Conservation (phyloP, 768 basidiomycete species). For the Pleurotus djamor region DNA sequence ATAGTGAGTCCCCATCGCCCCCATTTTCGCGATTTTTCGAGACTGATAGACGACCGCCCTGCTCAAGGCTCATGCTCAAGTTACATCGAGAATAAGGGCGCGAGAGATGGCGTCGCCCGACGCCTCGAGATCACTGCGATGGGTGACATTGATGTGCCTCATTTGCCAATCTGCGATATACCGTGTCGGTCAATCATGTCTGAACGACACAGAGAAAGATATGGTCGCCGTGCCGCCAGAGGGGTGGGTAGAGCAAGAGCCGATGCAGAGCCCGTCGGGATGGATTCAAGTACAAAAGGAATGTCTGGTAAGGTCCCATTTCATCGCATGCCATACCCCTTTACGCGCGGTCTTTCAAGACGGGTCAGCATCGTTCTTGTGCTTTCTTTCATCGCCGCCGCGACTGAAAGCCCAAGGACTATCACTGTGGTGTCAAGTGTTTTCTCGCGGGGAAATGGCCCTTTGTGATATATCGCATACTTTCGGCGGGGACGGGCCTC, state of each 20-base stretch:
- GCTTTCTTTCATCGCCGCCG: not conserved
- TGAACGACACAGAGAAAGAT: slow-evolving; percentile 58
- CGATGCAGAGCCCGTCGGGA: slow-evolving; percentile 63
- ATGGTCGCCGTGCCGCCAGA: slow-evolving; percentile 68
- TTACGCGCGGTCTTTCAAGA: not conserved
- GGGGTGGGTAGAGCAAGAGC: slow-evolving; percentile 76
- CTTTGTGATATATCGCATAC: no score
- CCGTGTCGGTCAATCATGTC: slow-evolving; percentile 62
- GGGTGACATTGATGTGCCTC: slow-evolving; percentile 66
- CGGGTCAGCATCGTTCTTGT: not conserved
- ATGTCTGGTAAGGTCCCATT: slow-evolving; percentile 57
- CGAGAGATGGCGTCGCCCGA: slow-evolving; percentile 39
- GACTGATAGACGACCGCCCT: slow-evolving; percentile 10
- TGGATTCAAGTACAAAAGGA: slow-evolving; percentile 72
- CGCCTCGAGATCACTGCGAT: slow-evolving; percentile 52
- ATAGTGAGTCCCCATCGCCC: slow-evolving; percentile 61
- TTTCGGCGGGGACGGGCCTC: no score
- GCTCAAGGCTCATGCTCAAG: slow-evolving; percentile 60
- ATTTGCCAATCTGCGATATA: slow-evolving; percentile 64
- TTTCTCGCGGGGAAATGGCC: no score
- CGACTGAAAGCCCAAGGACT: not conserved
- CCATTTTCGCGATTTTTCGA: not conserved
- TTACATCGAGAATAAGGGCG: slow-evolving; percentile 64
- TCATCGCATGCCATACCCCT: not conserved
- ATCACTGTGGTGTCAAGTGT: no score